Base-by-base conservation (phyloP, 2,329 filamentous ascomycete genomes). In the Talaromyces sp. region DNA sequence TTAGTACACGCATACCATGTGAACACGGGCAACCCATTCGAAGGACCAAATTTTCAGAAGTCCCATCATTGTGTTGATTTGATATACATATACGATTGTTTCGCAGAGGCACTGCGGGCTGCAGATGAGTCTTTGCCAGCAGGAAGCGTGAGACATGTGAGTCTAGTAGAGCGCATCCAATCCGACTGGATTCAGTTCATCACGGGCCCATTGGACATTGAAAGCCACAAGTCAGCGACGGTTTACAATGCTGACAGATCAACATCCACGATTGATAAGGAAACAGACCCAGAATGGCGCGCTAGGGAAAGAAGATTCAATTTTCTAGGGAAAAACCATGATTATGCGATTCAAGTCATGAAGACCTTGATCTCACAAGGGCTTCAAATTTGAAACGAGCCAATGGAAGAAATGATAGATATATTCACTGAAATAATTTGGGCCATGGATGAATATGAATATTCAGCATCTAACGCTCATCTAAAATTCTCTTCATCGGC, bases 21-120 rank as follows among this genome's bases (percentile, higher is more conserved):
- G 11, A 17, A 45, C 17, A 9, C 35, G 4, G 43, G 43, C 3
- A 45, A 45, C 5, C 43, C 43, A 14, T 45, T 45, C 43, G 11
- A 16, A 20, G 43, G 43, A 11, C 17, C 29, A 4, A 45, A 45
- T 9, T 45, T 29, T 3, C 29, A 35, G 3, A 32, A 33, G 13
- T 10, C 43, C 14, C 43, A 45, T 8, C 43, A 45, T 17, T 45
- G 43, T 10, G 43, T 45, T 14, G 43, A 45, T 22, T 16, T 45
- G 19, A 45, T 45, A 29, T 45, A 45, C 29, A 45, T 45, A 2
- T 45, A 33, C 43, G 30, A 45, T 22, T 9, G 20, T 7, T 45
- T 45, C 3, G 29, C 27, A 6, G 30, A 35, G 3, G 43, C 29
- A n/a, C 11, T 45, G 5, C 16, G 20, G 16, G 29, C 16, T 22